Conservation (phyloP, 2,329 filamentous ascomycete genomes). For the Colletotrichum sp. region DNA sequence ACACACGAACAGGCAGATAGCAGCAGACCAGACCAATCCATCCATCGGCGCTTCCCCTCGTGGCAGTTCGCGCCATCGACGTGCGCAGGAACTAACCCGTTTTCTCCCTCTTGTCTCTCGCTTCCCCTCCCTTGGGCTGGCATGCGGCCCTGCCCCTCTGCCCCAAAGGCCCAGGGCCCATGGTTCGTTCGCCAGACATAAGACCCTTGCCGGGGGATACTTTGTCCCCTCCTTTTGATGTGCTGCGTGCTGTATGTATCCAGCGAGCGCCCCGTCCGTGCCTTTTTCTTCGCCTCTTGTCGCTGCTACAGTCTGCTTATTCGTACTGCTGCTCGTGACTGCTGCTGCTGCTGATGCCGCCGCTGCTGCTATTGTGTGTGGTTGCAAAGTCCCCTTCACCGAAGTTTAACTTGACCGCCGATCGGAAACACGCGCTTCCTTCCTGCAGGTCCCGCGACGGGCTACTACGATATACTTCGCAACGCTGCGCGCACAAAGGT, state of each 20-base stretch:
- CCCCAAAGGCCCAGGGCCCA: neutral
- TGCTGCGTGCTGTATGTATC: neutral
- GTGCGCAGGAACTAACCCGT: neutral
- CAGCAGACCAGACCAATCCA: neutral
- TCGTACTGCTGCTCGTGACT: neutral
- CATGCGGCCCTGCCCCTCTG: neutral
- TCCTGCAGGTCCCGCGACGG: neutral
- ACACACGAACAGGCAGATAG: neutral
- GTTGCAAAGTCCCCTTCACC: neutral
- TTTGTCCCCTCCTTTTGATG: neutral
- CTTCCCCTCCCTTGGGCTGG: neutral
- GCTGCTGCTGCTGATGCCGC: neutral
- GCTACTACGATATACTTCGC: neutral
- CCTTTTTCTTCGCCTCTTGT: neutral
- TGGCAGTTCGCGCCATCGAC: neutral
- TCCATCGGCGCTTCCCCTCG: neutral
- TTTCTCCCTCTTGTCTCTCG: neutral
- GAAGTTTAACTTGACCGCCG: constrained; percentile 15
- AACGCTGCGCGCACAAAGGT: neutral
- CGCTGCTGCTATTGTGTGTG: neutral
- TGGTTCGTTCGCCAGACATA: neutral
- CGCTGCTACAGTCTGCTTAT: neutral
- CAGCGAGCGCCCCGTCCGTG: neutral
- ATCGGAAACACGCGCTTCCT: neutral
- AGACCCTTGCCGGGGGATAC: neutral